Conservation (phyloP, 2,329 filamentous ascomycete genomes). For the Aspergillus neoniger region DNA sequence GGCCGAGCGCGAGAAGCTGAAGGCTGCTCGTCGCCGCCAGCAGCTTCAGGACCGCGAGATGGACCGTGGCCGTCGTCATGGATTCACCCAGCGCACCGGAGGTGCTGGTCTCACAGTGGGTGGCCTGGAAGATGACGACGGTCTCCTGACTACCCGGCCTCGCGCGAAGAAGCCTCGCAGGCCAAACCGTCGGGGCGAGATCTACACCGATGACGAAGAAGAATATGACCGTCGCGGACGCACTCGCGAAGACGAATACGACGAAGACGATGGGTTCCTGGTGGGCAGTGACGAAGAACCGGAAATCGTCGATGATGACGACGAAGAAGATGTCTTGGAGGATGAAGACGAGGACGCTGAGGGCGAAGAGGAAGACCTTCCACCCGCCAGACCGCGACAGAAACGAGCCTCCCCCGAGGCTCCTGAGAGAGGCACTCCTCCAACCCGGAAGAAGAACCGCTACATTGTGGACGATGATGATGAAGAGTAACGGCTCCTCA, state of each 20-base stretch:
- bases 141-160: constrained; percentile 45
- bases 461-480: constrained; percentile 53
- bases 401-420: constrained; percentile 28
- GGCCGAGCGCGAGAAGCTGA: constrained; percentile 60
- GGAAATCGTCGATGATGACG: constrained; percentile 48
- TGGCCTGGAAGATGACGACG: constrained; percentile 61
- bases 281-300: constrained; percentile 52
- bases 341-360: constrained; percentile 51
- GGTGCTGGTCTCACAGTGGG: constrained; percentile 56
- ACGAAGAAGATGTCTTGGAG: constrained; percentile 45
- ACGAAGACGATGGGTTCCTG: constrained; percentile 79
- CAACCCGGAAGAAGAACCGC: constrained; percentile 49
- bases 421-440: constrained; percentile 35
- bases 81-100: constrained; percentile 48
- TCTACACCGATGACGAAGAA: constrained; percentile 53
- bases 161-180: constrained; percentile 41
- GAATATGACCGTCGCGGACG: constrained; percentile 48
- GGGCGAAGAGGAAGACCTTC: constrained; percentile 42
- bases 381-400: constrained; percentile 32
- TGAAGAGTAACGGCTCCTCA: constrained; percentile 39
- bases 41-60: constrained; percentile 58
- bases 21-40: constrained; percentile 56
- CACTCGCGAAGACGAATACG: constrained; percentile 75
- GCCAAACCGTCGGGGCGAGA: constrained; percentile 49
- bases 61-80: constrained; percentile 54